A percentile compares a stretch with the other conserved stretches of the same genome.
phyloP scores from a whole-genome alignment of 768 basidiomycete species.

The Polyporus arcularius region DNA sequence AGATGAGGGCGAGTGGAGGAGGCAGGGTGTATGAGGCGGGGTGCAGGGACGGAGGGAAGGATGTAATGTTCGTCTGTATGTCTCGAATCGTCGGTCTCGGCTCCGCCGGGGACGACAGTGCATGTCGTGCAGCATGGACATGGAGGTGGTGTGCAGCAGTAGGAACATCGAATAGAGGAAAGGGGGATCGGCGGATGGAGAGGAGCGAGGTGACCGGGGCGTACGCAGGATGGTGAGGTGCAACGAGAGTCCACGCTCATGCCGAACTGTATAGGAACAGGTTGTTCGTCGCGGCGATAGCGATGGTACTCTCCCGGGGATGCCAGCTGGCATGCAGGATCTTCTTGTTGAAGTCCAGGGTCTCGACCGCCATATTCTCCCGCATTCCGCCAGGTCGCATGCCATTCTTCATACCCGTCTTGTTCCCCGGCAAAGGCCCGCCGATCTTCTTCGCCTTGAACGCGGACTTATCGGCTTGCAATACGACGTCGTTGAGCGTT shows the following conservation, averaged over 20 bases:
- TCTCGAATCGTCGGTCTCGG: slow-evolving; percentile 22
- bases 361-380: slow-evolving; percentile 85
- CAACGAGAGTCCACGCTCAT: slow-evolving; percentile 28
- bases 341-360: slow-evolving; percentile 95
- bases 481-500: slow-evolving; percentile 81
- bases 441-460: slow-evolving; percentile 99
- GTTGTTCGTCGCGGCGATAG: slow-evolving; percentile 97
- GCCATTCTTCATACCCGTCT: slow-evolving; percentile 74
- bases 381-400: slow-evolving; percentile 70
- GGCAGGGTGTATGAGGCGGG: neutral
- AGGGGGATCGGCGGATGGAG: neutral
- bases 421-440: slow-evolving; percentile 73
- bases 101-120: slow-evolving; percentile 16
- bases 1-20: neutral
- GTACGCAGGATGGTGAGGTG: neutral
- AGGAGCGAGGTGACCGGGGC: neutral
- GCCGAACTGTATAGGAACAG: slow-evolving; percentile 81
- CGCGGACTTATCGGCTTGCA: slow-evolving; percentile 98
- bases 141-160: slow-evolving; percentile 7
- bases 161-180: neutral
- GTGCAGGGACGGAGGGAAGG: neutral
- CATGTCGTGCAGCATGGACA: slow-evolving; percentile 8
- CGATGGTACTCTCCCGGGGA: slow-evolving; percentile 97
- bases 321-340: slow-evolving; percentile 97
- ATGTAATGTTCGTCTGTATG: slow-evolving; percentile 16